Evolutionary conservation across 352 stramenopile genomes (phyloP).

Genomic region (Globisporangium splendens): DNA sequence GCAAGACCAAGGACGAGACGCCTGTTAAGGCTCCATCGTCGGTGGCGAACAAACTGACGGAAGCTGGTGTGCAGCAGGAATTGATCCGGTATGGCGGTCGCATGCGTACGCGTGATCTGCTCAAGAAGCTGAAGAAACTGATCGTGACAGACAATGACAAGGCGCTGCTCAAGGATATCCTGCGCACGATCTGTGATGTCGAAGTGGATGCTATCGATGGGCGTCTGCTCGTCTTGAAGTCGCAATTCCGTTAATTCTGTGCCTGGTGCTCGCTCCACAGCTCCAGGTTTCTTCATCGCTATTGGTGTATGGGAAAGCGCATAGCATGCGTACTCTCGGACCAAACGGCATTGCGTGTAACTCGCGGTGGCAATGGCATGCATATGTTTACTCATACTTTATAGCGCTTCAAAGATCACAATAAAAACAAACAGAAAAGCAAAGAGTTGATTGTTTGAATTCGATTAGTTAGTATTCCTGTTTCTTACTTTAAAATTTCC

Average conservation of each 20-base stretch:
- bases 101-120: conserved; percentile 74
- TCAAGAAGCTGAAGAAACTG: conserved; percentile 80
- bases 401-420: no score
- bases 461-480: no score
- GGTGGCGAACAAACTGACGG: conserved; percentile 54
- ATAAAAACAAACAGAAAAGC: no score
- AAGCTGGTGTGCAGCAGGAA: conserved; percentile 80
- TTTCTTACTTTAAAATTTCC: no score
- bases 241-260: conserved; percentile 71
- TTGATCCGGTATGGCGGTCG: conserved; percentile 78
- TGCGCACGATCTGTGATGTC: conserved; percentile 85
- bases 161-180: conserved; percentile 81
- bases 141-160: conserved; percentile 80
- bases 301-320: no score
- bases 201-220: conserved; percentile 84
- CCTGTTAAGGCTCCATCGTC: conserved; percentile 40
- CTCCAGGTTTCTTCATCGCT: no score
- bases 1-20: conserved; percentile 41
- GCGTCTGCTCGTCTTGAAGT: conserved; percentile 79
- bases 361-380: no score
- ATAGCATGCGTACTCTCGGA: no score
- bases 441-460: no score
- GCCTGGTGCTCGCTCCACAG: no score
- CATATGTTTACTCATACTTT: no score
- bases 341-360: no score